Percentiles rank a stretch among this genome's conserved stretches.
Conservation (phyloP, 2,329 filamentous ascomycete genomes). For the Fusarium neocosmosporiellum region DNA sequence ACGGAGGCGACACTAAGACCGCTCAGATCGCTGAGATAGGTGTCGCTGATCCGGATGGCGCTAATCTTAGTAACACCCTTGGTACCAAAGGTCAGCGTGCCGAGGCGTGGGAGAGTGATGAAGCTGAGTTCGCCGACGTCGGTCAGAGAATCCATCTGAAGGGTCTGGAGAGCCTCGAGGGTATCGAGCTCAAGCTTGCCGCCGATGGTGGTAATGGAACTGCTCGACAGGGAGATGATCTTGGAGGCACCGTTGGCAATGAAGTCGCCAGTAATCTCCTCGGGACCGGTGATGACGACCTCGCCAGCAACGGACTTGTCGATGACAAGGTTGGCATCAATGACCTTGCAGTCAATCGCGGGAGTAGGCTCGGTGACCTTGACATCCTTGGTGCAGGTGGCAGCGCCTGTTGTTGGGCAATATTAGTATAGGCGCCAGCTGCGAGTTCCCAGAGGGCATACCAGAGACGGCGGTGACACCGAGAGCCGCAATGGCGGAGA, state of each 20-base stretch:
- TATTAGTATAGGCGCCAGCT: slow-evolving; percentile 5
- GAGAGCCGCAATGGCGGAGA: slow-evolving; percentile 59
- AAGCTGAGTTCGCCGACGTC: slow-evolving; percentile 76
- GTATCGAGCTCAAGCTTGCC: slow-evolving; percentile 77
- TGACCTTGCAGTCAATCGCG: slow-evolving; percentile 73
- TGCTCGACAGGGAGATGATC: slow-evolving; percentile 72
- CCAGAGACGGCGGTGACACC: slow-evolving; percentile 55
- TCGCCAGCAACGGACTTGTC: slow-evolving; percentile 63
- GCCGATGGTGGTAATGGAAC: slow-evolving; percentile 72
- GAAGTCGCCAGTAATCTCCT: slow-evolving; percentile 67
- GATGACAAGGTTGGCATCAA: slow-evolving; percentile 76
- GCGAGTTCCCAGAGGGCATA: slow-evolving; percentile 42
- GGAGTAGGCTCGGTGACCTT: slow-evolving; percentile 72
- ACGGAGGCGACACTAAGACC: slow-evolving; percentile 85
- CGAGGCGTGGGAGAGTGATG: slow-evolving; percentile 74
- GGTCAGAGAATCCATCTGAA: slow-evolving; percentile 74
- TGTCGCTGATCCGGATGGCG: slow-evolving; percentile 84
- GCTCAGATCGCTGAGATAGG: slow-evolving; percentile 79
- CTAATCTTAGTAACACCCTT: slow-evolving; percentile 73
- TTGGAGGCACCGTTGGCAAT: slow-evolving; percentile 68
- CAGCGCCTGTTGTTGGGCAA: slow-evolving; percentile 42
- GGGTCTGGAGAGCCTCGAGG: slow-evolving; percentile 74
- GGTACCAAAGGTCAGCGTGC: slow-evolving; percentile 60
- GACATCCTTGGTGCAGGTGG: slow-evolving; percentile 64
- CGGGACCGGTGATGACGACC: slow-evolving; percentile 71